Base-by-base conservation (phyloP, 2,329 filamentous ascomycete genomes). In the Colletotrichum higginsianum region DNA sequence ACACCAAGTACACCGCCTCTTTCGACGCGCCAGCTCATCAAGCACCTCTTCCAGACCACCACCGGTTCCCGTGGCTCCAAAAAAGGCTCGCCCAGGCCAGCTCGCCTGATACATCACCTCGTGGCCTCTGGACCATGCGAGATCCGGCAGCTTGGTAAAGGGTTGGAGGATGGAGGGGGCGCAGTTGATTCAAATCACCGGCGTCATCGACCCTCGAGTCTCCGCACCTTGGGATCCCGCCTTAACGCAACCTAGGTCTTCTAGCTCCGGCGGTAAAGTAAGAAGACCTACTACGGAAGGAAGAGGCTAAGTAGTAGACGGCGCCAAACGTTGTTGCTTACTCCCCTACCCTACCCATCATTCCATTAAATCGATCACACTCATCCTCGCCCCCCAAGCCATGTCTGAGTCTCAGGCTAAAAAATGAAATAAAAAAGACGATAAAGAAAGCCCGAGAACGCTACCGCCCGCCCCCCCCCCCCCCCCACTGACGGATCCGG, bases 81-180 rank as follows among this genome's bases (percentile, higher is more conserved):
- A 26, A 18, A 35, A 30, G 5, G 3, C 30, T 21, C n/a, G 8
- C 13, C 55, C 55, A 57, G 35, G 40, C 40, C 23, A 26, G 9
- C 23, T 30, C 57, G 18, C 9, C 57, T 44, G 57, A 21, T 15
- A 40, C 30, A 30, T 21, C 11, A 18, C 42, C 57, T 30, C 57
- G 42, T 30, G 40, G 23, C 40, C 13, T 58, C 18, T 46, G 11
- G 38, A 13, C 35, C 53, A 68, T 35, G n/a, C 61, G 4, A 65
- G 53, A 58, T 65, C 61, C 61, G 61, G 61, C 66, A 69, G 66
- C 53, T n/a, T 53, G 61, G 53, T 40, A 40, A 23, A 18, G 21
- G 21, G 38, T n/a, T 3, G 23, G 4, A 38, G 26, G 38, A 42
- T 21, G 42, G 56, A 35, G 38, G 30, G 15, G 40, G 9, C 15